phyloP scores from a whole-genome alignment of 805 yeast species.

The Teunomyces stri region DNA sequence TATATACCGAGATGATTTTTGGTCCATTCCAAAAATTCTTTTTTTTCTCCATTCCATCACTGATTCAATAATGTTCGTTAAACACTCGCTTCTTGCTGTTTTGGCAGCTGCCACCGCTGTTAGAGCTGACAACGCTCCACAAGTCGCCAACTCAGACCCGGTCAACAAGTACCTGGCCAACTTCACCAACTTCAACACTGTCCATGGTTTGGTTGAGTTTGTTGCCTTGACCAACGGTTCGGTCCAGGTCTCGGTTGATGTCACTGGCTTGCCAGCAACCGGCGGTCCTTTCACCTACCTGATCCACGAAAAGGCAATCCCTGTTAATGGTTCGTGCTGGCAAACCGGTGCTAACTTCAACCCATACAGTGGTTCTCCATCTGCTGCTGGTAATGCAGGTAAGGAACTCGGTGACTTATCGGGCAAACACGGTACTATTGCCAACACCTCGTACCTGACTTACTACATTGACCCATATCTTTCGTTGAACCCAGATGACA shows the following conservation, averaged over 20 bases:
- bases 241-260: conserved; percentile 30
- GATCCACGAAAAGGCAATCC: conserved; percentile 37
- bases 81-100: neutral
- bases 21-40: neutral
- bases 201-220: conserved; percentile 31
- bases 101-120: conserved; percentile 11
- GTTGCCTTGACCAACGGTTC: conserved; percentile 29
- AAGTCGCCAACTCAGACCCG: conserved; percentile 27
- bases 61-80: neutral
- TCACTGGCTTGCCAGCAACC: conserved; percentile 28
- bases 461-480: conserved; percentile 22
- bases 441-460: conserved; percentile 23
- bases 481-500: conserved; percentile 21
- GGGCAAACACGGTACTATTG: conserved; percentile 37
- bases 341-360: conserved; percentile 37
- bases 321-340: conserved; percentile 30
- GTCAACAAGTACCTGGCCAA: conserved; percentile 27
- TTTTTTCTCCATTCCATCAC: neutral
- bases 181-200: conserved; percentile 17
- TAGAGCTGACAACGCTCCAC: conserved; percentile 24
- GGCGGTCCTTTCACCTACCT: conserved; percentile 44
- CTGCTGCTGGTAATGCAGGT: conserved; percentile 21
- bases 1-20: neutral
- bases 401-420: conserved; percentile 39
- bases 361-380: conserved; percentile 34